These are phyloP conservation scores for Erythrobasidium hasegawianum DNA, from an alignment of 1,284 basidiomycete species.

Conservation along the genomic window DNA sequence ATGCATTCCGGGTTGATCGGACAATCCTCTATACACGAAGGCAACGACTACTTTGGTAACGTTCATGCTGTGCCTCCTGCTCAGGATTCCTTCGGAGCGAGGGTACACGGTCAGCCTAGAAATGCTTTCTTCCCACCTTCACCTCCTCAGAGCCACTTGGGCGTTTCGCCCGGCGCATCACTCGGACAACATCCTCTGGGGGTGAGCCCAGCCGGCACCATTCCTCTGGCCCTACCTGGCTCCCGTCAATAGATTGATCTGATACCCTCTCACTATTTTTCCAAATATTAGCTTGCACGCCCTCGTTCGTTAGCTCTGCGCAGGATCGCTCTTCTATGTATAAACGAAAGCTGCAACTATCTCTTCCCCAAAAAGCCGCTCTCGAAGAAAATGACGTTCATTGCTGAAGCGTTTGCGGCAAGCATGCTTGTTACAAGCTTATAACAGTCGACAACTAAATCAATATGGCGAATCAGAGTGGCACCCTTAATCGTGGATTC, in stretches of 20 bases:
- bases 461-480: too few species aligned
- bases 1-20: not conserved
- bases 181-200: not conserved
- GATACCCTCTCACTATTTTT: not conserved
- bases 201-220: not conserved
- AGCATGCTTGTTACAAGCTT: too few species aligned
- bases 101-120: not conserved
- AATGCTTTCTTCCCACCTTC: constrained; percentile 19
- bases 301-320: too few species aligned
- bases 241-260: not conserved
- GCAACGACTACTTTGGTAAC: not conserved
- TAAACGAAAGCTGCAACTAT: too few species aligned
- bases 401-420: too few species aligned
- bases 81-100: constrained; percentile 11
- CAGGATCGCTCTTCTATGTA: too few species aligned
- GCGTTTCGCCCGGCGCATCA: not conserved
- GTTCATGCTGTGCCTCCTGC: not conserved
- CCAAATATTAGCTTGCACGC: not conserved
- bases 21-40: not conserved
- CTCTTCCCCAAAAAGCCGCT: too few species aligned
- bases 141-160: not conserved
- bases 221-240: constrained; percentile 12
- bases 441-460: too few species aligned
- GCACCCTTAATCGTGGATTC: too few species aligned
- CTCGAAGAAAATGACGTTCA: too few species aligned